Base-by-base conservation (phyloP, 1,139 yeast species). In the Yamadazyma dushanensis region DNA sequence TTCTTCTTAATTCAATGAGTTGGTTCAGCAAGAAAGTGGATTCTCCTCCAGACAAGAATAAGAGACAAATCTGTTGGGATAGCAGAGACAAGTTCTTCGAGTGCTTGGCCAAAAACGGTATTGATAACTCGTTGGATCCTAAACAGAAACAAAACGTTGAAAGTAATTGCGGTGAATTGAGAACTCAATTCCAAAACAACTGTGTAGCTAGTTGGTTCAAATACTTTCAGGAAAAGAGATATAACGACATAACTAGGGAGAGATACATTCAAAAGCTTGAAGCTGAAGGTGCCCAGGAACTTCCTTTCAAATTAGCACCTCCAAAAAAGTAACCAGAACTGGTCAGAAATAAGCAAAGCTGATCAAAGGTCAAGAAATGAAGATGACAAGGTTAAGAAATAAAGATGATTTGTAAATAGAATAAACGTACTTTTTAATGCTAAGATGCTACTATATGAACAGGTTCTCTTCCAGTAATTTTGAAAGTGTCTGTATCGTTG, bases 141-240 rank as follows among this genome's bases (percentile, higher is more conserved):
- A 66, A 66, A 40, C 56, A 57, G 39, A 51, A 58, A 37, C 44
- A 46, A 26, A 56, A 53, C 10, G 76, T 70, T 15, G 56, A 60
- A 32, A 31, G 45, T 11, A 51, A 61, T 31, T 70, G 76, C 51
- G 75, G 74, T 2, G 38, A 35, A 7, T 46, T 55, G 30, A 60
- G 68, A 43, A 51, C 49, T 23, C 61, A 60, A 19, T 70, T 70
- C 40, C 63, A 70, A 44, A 51, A 54, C 27, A 63, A 61, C 38
- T 70, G 76, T 47, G 75, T 68, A 8, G 68, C 68, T 9, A 64
- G 70, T 32, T 70, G 76, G 76, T 58, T 55, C 42, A 63, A 69
- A 42, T 70, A 70, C 42, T 70, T 70, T 49, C 76, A 70, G 44
- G 74, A 70, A 38, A 70, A 70, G 52, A 57, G 76, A 40, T 69